Evolutionary conservation across 179 eudicot species (phyloP).

Genomic region (Heliamphora pulchella): DNA sequence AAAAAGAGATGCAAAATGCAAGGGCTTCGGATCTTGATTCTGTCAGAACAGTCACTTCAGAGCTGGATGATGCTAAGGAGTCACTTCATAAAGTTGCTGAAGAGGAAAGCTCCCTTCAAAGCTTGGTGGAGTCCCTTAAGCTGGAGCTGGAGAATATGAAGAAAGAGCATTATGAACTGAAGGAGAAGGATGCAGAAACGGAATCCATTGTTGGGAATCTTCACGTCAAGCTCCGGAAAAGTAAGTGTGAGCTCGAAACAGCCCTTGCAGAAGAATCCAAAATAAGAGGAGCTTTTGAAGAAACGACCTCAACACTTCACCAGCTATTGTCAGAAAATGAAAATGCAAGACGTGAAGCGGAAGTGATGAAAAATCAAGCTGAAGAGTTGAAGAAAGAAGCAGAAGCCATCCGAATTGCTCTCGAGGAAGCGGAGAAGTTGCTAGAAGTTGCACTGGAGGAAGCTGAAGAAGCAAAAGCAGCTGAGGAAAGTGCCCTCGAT

Average conservation of each 20-base stretch:
- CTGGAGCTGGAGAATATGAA: slow-evolving; percentile 53
- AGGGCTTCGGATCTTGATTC: slow-evolving; percentile 49
- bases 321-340: slow-evolving; percentile 57
- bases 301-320: slow-evolving; percentile 51
- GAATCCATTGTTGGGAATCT: slow-evolving; percentile 71
- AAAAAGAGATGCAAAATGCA: slow-evolving; percentile 45
- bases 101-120: slow-evolving; percentile 48
- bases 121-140: slow-evolving; percentile 48
- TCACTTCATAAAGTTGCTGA: slow-evolving; percentile 46
- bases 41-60: slow-evolving; percentile 39
- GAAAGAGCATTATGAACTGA: slow-evolving; percentile 52
- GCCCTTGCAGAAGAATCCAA: slow-evolving; percentile 55
- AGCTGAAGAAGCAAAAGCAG: slow-evolving; percentile 72
- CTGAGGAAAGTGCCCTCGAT: slow-evolving; percentile 56
- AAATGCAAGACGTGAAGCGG: slow-evolving; percentile 50
- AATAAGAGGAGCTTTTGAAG: slow-evolving; percentile 52
- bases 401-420: slow-evolving; percentile 33
- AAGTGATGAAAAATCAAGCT: slow-evolving; percentile 53
- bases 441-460: slow-evolving; percentile 47
- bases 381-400: slow-evolving; percentile 64
- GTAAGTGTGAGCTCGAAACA: slow-evolving; percentile 70
- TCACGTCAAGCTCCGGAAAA: slow-evolving; percentile 64
- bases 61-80: slow-evolving; percentile 60
- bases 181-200: slow-evolving; percentile 53
- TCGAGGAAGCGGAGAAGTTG: slow-evolving; percentile 58